Percentiles rank a stretch among this genome's conserved stretches.
Conservation (phyloP, 108 stramenopile species). For the Aurantiochytrium sp. region DNA sequence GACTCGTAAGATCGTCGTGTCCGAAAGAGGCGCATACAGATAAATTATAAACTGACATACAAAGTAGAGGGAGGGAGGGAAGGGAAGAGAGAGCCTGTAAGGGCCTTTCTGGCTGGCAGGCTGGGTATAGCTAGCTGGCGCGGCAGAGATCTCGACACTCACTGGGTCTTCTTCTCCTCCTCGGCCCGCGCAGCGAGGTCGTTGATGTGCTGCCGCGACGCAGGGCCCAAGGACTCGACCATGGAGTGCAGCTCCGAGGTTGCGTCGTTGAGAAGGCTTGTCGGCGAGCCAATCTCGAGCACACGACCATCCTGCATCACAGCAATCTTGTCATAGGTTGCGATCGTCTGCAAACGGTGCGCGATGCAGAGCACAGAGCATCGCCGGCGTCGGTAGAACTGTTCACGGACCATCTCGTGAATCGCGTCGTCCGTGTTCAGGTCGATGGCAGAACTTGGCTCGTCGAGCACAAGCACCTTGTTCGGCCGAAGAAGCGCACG, state of each 20-base stretch:
- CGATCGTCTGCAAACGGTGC: conserved; percentile 83
- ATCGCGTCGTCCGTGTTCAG: conserved; percentile 60
- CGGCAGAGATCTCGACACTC: no score
- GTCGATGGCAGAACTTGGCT: conserved; percentile 43
- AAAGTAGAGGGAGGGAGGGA: no score
- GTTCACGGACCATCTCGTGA: conserved; percentile 52
- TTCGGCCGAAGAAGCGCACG: conserved; percentile 40
- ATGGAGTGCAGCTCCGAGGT: background rate
- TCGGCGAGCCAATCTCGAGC: conserved; percentile 74
- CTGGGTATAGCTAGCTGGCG: no score
- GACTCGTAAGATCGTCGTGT: no score
- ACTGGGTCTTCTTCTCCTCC: background rate
- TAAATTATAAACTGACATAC: no score
- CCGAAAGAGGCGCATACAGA: no score
- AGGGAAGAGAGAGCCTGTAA: no score
- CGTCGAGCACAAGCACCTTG: conserved; percentile 50
- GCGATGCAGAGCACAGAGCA: conserved; percentile 83
- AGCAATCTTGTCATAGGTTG: conserved; percentile 74
- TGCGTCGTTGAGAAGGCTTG: conserved; percentile 8
- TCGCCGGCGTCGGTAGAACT: conserved; percentile 45
- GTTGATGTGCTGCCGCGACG: background rate
- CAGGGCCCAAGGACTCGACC: background rate
- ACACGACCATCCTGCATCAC: conserved; percentile 78
- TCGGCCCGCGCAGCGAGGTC: background rate
- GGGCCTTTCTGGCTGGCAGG: no score